phyloP scores from a whole-genome alignment of 2,329 filamentous ascomycete species.

The Xylaria sp. region DNA sequence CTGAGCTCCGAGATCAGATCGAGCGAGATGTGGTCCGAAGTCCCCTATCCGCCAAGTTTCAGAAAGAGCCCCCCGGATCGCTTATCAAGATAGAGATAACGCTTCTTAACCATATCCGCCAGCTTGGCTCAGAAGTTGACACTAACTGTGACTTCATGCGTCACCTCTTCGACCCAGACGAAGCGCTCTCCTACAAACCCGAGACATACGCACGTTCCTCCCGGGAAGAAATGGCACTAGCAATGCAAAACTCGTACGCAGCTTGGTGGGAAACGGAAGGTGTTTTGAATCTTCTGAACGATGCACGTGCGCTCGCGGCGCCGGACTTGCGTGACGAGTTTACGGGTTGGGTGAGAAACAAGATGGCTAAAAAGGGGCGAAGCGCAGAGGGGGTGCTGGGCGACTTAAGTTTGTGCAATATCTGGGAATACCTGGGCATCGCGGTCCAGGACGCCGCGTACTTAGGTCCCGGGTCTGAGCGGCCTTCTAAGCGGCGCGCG shows the following conservation, averaged over 20 bases:
- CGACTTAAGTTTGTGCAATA: conserved; percentile 29
- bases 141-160: conserved; percentile 33
- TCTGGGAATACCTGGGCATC: conserved; percentile 40
- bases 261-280: conserved; percentile 42
- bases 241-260: conserved; percentile 41
- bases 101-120: conserved; percentile 26
- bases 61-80: conserved; percentile 14
- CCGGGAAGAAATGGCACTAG: conserved; percentile 34
- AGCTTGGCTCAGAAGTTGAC: conserved; percentile 9
- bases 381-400: conserved; percentile 27
- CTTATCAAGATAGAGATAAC: conserved; percentile 29
- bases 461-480: conserved; percentile 37
- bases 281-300: conserved; percentile 40
- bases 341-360: conserved; percentile 2
- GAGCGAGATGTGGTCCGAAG: conserved; percentile 42
- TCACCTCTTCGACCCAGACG: conserved; percentile 36
- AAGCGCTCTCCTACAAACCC: conserved; percentile 25
- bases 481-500: conserved; percentile 22
- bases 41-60: conserved; percentile 40
- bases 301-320: conserved; percentile 35
- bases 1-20: conserved; percentile 39
- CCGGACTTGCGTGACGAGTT: conserved; percentile 24
- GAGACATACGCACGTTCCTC: conserved; percentile 27
- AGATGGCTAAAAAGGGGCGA: not conserved
- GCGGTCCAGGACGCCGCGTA: conserved; percentile 40